Evolutionary conservation across 176 grass and related monocot genomes (phyloP), one percentile per base, ranked within the genome.

Genomic region (Tillandsia leiboldiana): DNA sequence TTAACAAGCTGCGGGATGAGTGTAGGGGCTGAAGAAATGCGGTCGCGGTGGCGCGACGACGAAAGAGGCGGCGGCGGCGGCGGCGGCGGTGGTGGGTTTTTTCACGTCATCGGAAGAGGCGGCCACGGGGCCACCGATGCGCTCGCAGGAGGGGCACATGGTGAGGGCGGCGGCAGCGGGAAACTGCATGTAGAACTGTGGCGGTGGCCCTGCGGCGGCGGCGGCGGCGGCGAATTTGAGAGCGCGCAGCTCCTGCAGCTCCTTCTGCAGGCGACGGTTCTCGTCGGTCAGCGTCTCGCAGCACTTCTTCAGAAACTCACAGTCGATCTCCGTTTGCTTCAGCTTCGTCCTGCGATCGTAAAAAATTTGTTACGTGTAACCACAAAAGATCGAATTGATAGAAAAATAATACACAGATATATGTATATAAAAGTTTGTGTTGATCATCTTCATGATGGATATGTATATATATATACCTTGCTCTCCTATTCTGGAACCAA

Each of bases 401-500:
- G 13, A 24, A 18, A 28, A 28, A 3, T n/a, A 20, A 20, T 20
- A 20, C 20, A 20, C 20, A 20, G 0, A 24, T 24, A 24, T 24
- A 24, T 24, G 1, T 24, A 24, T 24, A 24, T 24, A 24, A 1
- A 24, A 24, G 1, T 24, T 24, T 24, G 0, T 24, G 24, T 24
- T n/a, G n/a, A n/a, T 24, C 24, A 24, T 24, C 1, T 24, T 24
- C 24, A 24, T 24, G 24, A 24, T 24, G 24, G 24, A 24, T 24
- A 42, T 42, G 11, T 17, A 1, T 61, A n/a, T n/a, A 57, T 65
- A 63, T 76, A 69, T 67, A 94, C 90, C 95, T 94, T 50, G 95
- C 95, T 86, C 95, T 74, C 65, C 95, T 84, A 77, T 99, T 99
- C 54, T 99, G 95, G 70, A 99, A 99, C 95, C 95, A 99, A 63